Evolutionary conservation across 176 grass and related monocot genomes (phyloP), one percentile per base, ranked within the genome.

Genomic region (Triticum dicoccoides): DNA sequence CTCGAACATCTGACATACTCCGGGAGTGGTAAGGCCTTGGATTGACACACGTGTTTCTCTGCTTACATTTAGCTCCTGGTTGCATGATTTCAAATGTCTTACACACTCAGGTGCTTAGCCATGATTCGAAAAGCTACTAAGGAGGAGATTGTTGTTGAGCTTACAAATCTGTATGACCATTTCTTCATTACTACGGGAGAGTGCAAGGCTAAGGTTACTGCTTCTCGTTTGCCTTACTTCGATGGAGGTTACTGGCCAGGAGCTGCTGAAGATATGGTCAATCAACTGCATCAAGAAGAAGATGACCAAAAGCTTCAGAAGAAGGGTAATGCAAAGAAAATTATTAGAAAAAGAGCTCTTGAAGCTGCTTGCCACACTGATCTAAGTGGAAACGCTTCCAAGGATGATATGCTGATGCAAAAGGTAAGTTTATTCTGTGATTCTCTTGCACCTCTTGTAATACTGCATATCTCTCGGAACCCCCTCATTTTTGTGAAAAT

Each of bases 201-300:
- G 68, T 94, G 88, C 89, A 99, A 92, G 89, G 87, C 97, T 85
- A 97, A 94, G 84, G 89, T 97, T 80, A 99, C 97, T 83, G 97
- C 97, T 76, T 63, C 97, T 54, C 90, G 92, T 65, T 89, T 99
- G 87, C 94, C 97, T 38, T 97, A 99, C 59, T 99, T 99, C 62
- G 97, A 97, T 71, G 97, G 94, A 81, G 94, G 97, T 84, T 99
- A 99, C 83, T 99, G 97, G 97, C 94, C 97, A 41, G 97, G 94
- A 77, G 94, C 94, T 84, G 97, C 97, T 17, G 97, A 99, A 80
- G 97, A 95, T 91, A 99, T 99, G 85, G 95, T 99, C 61, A 94
- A 90, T 89, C 97, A 97, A 90, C 92, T 99, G 83, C 85, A 78
- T 61, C 89, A 94, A 88, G 97, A 99, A 89, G 97, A 99, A 90